Percentiles rank a stretch among this genome's conserved stretches.
phyloP scores from a whole-genome alignment of 2,329 filamentous ascomycete species.

The Pseudofabraea citricarpa region DNA sequence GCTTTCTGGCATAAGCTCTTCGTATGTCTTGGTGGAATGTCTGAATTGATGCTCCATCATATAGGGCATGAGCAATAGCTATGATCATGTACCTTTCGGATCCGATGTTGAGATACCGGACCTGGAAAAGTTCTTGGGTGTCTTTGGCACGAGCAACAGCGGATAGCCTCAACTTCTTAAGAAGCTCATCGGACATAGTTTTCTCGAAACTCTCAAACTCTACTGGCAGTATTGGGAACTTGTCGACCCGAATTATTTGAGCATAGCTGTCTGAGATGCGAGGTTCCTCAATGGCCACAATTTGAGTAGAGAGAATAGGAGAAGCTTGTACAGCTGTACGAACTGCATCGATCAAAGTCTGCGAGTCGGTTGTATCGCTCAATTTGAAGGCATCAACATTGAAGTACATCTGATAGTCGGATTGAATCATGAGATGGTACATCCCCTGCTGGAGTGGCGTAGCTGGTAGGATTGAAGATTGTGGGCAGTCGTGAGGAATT shows the following conservation, averaged over 20 bases:
- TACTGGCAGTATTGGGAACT: not conserved
- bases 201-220: not conserved
- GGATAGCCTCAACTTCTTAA: constrained; percentile 34
- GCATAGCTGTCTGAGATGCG: constrained; percentile 49
- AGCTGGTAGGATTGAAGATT: constrained; percentile 61
- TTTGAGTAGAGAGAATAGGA: constrained; percentile 72
- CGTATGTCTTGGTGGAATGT: constrained; percentile 69
- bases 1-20: constrained; percentile 51
- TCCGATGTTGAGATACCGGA: constrained; percentile 35
- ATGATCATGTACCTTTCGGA: constrained; percentile 46
- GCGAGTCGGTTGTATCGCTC: constrained; percentile 45
- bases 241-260: constrained; percentile 41
- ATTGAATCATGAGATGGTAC: constrained; percentile 75
- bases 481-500: constrained; percentile 33
- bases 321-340: constrained; percentile 49
- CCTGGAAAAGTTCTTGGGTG: constrained; percentile 40
- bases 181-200: constrained; percentile 24
- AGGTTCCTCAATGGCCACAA: constrained; percentile 61
- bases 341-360: constrained; percentile 58
- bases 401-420: constrained; percentile 72
- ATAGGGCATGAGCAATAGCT: constrained; percentile 80
- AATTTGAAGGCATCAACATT: constrained; percentile 76
- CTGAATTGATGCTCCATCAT: constrained; percentile 80
- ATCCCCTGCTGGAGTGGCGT: constrained; percentile 86
- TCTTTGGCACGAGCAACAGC: constrained; percentile 34